These are phyloP conservation scores for Capronia epimyces DNA, from an alignment of 2,329 filamentous ascomycete genomes.

Conservation along the genomic window DNA sequence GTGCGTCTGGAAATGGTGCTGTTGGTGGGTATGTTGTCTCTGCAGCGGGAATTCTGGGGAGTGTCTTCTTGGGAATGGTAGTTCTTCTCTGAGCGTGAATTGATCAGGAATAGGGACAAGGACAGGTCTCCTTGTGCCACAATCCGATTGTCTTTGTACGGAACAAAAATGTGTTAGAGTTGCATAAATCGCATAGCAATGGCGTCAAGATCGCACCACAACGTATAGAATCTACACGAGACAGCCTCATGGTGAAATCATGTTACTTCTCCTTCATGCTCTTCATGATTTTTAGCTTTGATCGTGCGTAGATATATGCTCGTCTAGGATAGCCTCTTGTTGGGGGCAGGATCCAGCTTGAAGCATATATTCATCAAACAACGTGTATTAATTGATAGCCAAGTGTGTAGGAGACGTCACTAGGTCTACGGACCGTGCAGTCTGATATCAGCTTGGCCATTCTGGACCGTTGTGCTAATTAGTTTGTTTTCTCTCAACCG, in stretches of 20 bases:
- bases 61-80: conserved; percentile 18
- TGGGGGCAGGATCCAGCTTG: no score
- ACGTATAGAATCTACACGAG: background rate
- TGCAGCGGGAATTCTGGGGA: conserved; percentile 17
- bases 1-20: conserved; percentile 14
- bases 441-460: no score
- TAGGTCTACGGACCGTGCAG: no score
- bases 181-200: background rate
- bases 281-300: background rate
- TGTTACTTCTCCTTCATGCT: background rate
- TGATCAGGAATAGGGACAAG: background rate
- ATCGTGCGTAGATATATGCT: no score
- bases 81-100: conserved; percentile 16
- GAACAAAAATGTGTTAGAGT: background rate
- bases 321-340: no score
- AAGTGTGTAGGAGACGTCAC: no score
- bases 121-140: no score
- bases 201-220: background rate
- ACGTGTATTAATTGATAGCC: no score
- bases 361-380: no score
- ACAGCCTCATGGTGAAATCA: background rate
- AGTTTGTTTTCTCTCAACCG: no score
- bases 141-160: background rate
- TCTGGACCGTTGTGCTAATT: no score
- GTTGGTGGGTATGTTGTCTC: conserved; percentile 11